These are phyloP conservation scores for Trypanosoma melophagium DNA, from an alignment of 208 protist species.

Conservation along the genomic window DNA sequence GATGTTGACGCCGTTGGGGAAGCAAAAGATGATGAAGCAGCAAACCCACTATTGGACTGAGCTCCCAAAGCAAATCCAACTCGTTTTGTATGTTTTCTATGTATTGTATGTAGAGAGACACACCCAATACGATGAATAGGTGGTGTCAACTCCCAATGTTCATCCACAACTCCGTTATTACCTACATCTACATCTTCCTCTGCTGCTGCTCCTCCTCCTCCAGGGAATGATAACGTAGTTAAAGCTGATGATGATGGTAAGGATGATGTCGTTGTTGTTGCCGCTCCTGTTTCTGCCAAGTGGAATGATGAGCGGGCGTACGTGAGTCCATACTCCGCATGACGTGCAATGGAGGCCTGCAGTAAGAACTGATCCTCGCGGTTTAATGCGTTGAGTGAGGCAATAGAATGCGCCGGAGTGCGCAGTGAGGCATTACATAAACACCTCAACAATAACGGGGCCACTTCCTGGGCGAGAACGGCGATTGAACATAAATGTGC, in stretches of 20 bases:
- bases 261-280: no score
- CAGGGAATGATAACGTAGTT: neutral
- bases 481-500: conserved; percentile 39
- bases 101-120: neutral
- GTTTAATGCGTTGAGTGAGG: conserved; percentile 34
- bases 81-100: neutral
- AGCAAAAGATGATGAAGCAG: conserved; percentile 1
- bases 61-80: neutral
- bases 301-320: conserved; percentile 30
- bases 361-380: conserved; percentile 42
- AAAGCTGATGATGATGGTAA: no score
- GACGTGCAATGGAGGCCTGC: conserved; percentile 44
- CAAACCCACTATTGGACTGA: neutral
- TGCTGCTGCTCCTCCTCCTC: conserved; percentile 12
- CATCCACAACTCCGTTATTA: conserved; percentile 7
- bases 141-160: conserved; percentile 45
- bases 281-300: no score
- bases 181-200: conserved; percentile 7
- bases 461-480: conserved; percentile 35
- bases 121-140: conserved; percentile 40
- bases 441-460: conserved; percentile 55
- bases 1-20: neutral
- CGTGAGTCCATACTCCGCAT: conserved; percentile 68
- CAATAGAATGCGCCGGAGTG: conserved; percentile 45
- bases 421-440: conserved; percentile 56